These are phyloP conservation scores for Eimeria necatrix DNA, from an alignment of 169 alveolate species.

Conservation along the genomic window DNA sequence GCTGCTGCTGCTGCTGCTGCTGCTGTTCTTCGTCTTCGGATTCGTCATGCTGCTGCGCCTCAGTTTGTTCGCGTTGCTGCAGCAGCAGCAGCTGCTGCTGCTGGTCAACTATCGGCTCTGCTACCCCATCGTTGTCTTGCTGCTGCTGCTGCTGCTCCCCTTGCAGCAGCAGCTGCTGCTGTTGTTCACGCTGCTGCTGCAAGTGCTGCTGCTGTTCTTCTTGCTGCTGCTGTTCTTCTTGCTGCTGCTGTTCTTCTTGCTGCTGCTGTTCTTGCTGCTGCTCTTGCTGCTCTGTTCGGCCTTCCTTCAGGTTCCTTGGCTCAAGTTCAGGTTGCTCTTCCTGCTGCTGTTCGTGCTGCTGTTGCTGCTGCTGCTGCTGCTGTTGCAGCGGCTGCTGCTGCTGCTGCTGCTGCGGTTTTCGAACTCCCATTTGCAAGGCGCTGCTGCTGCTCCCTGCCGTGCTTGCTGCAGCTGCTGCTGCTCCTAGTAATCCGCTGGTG, in stretches of 20 bases:
- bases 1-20: too few species aligned
- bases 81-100: constrained; percentile 19
- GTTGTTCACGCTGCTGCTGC: background rate
- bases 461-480: constrained; percentile 1
- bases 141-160: background rate
- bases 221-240: background rate
- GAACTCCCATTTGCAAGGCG: background rate
- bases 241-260: background rate
- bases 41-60: background rate
- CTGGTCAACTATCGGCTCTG: background rate
- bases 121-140: background rate
- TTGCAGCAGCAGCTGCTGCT: constrained; percentile 11
- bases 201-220: background rate
- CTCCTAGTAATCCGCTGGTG: too few species aligned
- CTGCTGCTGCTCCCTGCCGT: background rate
- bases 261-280: background rate
- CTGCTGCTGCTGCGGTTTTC: background rate
- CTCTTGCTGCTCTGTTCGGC: too few species aligned
- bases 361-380: background rate
- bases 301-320: background rate
- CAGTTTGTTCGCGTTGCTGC: background rate
- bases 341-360: background rate
- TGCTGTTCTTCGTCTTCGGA: too few species aligned
- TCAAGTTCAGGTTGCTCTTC: background rate
- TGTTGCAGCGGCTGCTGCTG: background rate